Evolutionary conservation across 345 rosid genomes (phyloP).

Genomic region (Pelargonium nanum): DNA sequence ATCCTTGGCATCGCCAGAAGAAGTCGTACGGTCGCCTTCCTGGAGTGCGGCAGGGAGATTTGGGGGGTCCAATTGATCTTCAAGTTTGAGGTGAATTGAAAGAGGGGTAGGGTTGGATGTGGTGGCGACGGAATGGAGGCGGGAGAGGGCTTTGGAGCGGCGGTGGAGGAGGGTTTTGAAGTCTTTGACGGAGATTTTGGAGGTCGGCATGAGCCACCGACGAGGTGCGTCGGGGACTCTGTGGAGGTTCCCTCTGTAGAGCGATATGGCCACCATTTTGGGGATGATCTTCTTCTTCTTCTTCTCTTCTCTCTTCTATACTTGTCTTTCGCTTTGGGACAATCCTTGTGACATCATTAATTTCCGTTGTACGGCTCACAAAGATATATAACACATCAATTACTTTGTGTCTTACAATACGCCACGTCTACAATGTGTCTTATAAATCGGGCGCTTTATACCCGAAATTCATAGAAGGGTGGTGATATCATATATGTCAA

Average conservation of each 20-base stretch:
- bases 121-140: conserved; percentile 23
- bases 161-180: conserved; percentile 58
- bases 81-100: conserved; percentile 16
- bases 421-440: no score
- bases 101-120: conserved; percentile 10
- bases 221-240: conserved; percentile 68
- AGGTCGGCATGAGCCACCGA: conserved; percentile 65
- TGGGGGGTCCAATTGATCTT: conserved; percentile 1
- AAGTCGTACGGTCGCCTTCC: background rate
- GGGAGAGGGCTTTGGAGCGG: conserved; percentile 54
- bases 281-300: no score
- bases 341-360: no score
- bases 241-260: conserved; percentile 90
- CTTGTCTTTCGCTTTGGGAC: no score
- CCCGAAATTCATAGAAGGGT: no score
- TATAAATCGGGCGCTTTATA: no score
- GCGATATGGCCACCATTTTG: conserved; percentile 78
- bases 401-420: no score
- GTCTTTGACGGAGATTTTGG: conserved; percentile 43
- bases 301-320: no score
- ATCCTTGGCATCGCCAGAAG: conserved; percentile 9
- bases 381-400: no score
- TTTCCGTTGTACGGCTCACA: no score
- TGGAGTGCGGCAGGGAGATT: background rate
- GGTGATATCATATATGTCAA: no score